Percentiles rank a stretch among this genome's conserved stretches.
Evolutionary conservation across 352 stramenopile species (phyloP).

Genomic region (Lagenidium giganteum): DNA sequence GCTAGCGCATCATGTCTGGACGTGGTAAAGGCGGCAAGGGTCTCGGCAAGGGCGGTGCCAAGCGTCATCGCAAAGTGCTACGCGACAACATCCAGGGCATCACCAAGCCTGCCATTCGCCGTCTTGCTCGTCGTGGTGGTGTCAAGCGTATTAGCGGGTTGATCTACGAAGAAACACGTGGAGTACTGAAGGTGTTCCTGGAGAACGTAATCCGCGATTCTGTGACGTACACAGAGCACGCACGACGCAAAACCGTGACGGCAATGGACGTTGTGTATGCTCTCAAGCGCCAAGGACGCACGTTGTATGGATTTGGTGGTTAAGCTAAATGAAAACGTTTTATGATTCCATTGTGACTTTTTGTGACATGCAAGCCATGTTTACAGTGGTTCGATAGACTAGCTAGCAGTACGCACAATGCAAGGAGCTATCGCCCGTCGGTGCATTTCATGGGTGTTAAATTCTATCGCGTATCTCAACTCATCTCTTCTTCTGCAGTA

Average conservation of each 20-base stretch:
- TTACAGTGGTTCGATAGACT: no score
- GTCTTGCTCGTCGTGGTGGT: constrained; percentile 44
- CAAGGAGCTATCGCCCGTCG: no score
- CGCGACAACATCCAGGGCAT: constrained; percentile 98
- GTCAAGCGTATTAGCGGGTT: constrained; percentile 48
- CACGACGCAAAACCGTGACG: constrained; percentile 91
- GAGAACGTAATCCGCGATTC: constrained; percentile 58
- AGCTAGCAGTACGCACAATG: no score
- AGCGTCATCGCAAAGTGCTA: constrained; percentile 96
- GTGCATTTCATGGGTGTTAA: no score
- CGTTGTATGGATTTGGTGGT: constrained; percentile 83
- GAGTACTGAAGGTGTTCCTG: constrained; percentile 57
- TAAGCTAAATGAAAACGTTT: no score
- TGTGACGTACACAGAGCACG: constrained; percentile 80
- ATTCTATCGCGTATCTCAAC: no score
- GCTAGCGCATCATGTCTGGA: constrained; percentile 86
- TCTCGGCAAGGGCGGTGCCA: constrained; percentile 94
- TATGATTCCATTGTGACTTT: no score
- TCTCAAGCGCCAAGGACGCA: constrained; percentile 92
- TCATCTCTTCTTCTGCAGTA: constrained; percentile 58
- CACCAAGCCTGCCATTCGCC: constrained; percentile 89
- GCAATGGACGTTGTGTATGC: constrained; percentile 96
- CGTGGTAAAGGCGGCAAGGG: constrained; percentile 94
- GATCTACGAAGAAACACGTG: constrained; percentile 76
- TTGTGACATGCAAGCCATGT: no score